phyloP scores from a whole-genome alignment of 768 basidiomycete genomes.

The Dictyophora rubrovolvata region DNA sequence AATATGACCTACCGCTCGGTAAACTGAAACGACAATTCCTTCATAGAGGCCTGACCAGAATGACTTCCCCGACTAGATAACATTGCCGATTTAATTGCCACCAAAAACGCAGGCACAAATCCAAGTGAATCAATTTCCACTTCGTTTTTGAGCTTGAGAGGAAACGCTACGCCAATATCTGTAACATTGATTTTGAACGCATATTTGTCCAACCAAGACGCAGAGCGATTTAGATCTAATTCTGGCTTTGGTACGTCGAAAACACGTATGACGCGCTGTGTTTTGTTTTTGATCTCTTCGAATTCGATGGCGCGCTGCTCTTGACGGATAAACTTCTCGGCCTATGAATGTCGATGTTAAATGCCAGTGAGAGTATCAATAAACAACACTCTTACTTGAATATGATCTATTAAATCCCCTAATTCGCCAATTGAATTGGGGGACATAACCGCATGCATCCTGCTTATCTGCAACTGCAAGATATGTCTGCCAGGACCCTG shows the following conservation, averaged over 20 bases:
- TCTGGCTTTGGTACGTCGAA: slow-evolving; percentile 45
- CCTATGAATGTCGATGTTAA: slow-evolving; percentile 29
- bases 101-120: slow-evolving; percentile 71
- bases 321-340: slow-evolving; percentile 63
- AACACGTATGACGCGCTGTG: slow-evolving; percentile 58
- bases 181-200: slow-evolving; percentile 27
- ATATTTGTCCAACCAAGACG: slow-evolving; percentile 26
- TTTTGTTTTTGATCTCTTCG: slow-evolving; percentile 76
- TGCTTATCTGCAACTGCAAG: slow-evolving; percentile 52
- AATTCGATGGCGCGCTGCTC: slow-evolving; percentile 72
- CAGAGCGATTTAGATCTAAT: not conserved
- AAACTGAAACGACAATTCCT: slow-evolving; percentile 77
- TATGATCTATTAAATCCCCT: slow-evolving; percentile 78
- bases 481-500: slow-evolving; percentile 4
- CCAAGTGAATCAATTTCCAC: slow-evolving; percentile 37
- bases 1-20: slow-evolving; percentile 48
- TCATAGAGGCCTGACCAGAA: slow-evolving; percentile 65
- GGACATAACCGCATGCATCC: slow-evolving; percentile 89
- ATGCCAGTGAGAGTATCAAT: slow-evolving; percentile 1
- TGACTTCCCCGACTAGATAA: slow-evolving; percentile 70
- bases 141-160: slow-evolving; percentile 54
- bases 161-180: slow-evolving; percentile 84
- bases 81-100: slow-evolving; percentile 65
- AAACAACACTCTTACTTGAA: slow-evolving; percentile 48
- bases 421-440: slow-evolving; percentile 86